Conservation (phyloP, 1,139 yeast species). For the Petasospora fabianii region DNA sequence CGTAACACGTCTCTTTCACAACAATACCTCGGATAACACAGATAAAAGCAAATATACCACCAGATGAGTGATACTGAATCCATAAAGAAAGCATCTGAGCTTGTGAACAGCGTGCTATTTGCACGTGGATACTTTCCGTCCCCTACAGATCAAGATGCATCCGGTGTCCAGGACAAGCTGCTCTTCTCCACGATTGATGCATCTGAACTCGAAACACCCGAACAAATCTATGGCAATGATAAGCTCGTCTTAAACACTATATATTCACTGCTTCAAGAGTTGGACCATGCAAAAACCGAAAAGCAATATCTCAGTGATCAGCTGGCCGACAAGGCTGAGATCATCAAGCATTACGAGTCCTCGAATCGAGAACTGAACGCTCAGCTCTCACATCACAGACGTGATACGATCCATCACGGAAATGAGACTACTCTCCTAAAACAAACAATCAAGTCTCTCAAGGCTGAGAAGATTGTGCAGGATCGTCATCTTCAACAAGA, state of each 20-base stretch:
- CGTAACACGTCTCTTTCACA: not conserved
- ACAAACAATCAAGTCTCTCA: conserved; percentile 3
- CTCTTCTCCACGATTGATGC: conserved; percentile 9
- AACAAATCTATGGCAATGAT: conserved; percentile 10
- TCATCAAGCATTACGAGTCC: conserved; percentile 12
- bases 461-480: conserved; percentile 2
- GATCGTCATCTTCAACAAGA: conserved; percentile 9
- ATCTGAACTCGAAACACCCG: conserved; percentile 1
- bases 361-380: conserved; percentile 10
- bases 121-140: conserved; percentile 15
- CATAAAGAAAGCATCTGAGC: conserved; percentile 10
- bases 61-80: conserved; percentile 8
- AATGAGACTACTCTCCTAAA: conserved; percentile 7
- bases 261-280: conserved; percentile 13
- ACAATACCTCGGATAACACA: not conserved
- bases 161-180: conserved; percentile 1
- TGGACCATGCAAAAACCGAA: conserved; percentile 10
- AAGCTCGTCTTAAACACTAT: conserved; percentile 14
- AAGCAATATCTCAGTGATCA: conserved; percentile 9
- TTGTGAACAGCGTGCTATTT: conserved; percentile 13
- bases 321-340: conserved; percentile 13
- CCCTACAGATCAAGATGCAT: not conserved
- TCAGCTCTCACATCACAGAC: not conserved
- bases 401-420: not conserved
- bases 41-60: not conserved